Evolutionary conservation across 768 basidiomycete species (phyloP).

Genomic region (Neoboletus brunneissimus): DNA sequence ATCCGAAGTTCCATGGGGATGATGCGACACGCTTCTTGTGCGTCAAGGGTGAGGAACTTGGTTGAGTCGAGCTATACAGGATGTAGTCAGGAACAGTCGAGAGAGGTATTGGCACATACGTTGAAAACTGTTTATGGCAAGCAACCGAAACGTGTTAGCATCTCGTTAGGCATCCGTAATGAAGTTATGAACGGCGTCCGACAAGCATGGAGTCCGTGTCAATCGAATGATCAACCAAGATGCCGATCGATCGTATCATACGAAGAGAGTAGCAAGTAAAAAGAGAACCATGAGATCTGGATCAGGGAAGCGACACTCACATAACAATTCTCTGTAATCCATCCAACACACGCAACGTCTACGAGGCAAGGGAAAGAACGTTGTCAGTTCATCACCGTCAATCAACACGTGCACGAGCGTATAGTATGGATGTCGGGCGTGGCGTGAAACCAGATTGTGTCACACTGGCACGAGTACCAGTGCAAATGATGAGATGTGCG

Average conservation of each 20-base stretch:
- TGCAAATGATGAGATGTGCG: neutral
- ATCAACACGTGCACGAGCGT: neutral
- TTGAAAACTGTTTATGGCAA: slow-evolving; percentile 21
- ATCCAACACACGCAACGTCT: slow-evolving; percentile 60
- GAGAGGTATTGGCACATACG: slow-evolving; percentile 2
- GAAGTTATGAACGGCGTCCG: neutral
- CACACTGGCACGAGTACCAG: no score
- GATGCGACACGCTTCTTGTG: slow-evolving; percentile 49
- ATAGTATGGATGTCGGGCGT: neutral
- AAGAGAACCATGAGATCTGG: neutral
- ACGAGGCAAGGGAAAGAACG: neutral
- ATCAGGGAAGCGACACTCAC: slow-evolving; percentile 34
- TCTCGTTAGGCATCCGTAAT: neutral
- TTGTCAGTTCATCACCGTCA: slow-evolving; percentile 2
- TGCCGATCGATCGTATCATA: neutral
- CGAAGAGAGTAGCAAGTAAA: neutral
- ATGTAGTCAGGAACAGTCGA: neutral
- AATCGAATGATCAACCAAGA: neutral
- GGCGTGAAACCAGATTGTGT: neutral
- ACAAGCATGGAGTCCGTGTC: neutral
- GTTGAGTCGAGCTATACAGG: slow-evolving; percentile 19
- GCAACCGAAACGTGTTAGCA: neutral
- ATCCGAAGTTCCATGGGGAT: slow-evolving; percentile 51
- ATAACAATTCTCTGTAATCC: slow-evolving; percentile 52
- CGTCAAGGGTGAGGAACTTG: slow-evolving; percentile 31